phyloP scores from a whole-genome alignment of 495 filamentous ascomycete genomes.

The Penicillium psychrofluorescens region DNA sequence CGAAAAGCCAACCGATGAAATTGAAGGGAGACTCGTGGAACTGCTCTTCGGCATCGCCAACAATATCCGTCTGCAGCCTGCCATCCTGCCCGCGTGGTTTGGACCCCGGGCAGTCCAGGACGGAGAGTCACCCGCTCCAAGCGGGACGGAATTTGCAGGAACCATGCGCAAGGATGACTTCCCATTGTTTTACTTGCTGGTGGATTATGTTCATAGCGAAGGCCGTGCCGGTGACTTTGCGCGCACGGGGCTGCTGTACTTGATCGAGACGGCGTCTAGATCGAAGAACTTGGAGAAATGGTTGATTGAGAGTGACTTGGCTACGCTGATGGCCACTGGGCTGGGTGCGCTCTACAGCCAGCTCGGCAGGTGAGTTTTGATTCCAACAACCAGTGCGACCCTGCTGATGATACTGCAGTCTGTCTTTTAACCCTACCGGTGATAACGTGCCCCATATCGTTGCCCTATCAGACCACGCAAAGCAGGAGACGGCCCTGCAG shows the following conservation, averaged over 20 bases:
- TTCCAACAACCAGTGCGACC: no score
- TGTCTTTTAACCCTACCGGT: slow-evolving; percentile 34
- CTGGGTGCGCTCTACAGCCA: slow-evolving; percentile 95
- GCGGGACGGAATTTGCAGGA: slow-evolving; percentile 67
- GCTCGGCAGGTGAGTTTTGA: slow-evolving; percentile 59
- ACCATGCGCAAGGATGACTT: slow-evolving; percentile 88
- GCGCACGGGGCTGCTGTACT: slow-evolving; percentile 88
- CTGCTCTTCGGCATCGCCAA: slow-evolving; percentile 88
- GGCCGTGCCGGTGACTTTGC: slow-evolving; percentile 93
- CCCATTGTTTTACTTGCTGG: slow-evolving; percentile 86
- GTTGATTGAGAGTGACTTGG: slow-evolving; percentile 94
- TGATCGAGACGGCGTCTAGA: slow-evolving; percentile 86
- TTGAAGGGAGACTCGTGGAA: slow-evolving; percentile 80
- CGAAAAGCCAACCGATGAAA: slow-evolving; percentile 58
- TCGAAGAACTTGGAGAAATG: slow-evolving; percentile 81
- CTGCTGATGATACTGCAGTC: slow-evolving; percentile 8
- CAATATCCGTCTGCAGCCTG: slow-evolving; percentile 84
- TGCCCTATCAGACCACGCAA: slow-evolving; percentile 71
- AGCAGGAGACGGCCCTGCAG: slow-evolving; percentile 29
- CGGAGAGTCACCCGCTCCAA: slow-evolving; percentile 33
- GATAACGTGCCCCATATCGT: slow-evolving; percentile 73
- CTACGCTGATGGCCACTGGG: slow-evolving; percentile 94
- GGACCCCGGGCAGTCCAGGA: slow-evolving; percentile 32
- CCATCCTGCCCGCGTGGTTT: slow-evolving; percentile 86
- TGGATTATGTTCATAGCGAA: slow-evolving; percentile 94